Conservation (phyloP, 768 basidiomycete genomes). For the Suillus decipiens region DNA sequence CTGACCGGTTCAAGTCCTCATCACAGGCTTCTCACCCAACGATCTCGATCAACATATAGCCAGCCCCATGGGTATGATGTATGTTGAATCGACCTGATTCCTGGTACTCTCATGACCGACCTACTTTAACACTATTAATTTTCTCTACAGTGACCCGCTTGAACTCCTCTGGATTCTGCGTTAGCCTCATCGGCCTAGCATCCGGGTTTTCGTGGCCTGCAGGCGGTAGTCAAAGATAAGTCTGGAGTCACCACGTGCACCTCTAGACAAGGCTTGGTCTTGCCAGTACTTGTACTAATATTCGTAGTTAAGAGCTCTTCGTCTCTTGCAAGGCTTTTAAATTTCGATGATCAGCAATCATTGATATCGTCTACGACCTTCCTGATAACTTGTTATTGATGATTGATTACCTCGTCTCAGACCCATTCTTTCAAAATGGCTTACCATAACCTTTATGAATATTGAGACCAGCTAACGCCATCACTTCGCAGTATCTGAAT, state of each 20-base stretch:
- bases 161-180: neutral
- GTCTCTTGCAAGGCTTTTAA: neutral
- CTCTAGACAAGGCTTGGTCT: neutral
- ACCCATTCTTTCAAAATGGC: neutral
- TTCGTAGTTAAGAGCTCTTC: neutral
- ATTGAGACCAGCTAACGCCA: neutral
- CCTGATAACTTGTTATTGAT: neutral
- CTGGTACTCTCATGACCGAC: neutral
- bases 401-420: neutral
- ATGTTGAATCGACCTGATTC: neutral
- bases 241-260: neutral
- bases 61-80: neutral
- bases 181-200: neutral
- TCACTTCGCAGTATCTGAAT: neutral
- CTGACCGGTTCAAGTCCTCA: too few relatives aligned
- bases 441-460: neutral
- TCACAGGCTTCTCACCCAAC: too few relatives aligned
- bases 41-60: neutral
- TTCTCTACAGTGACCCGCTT: neutral
- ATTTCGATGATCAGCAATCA: neutral
- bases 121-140: neutral
- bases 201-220: neutral
- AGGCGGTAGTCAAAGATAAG: neutral
- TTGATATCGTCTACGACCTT: neutral
- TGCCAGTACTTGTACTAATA: neutral